A percentile compares a stretch with the other conserved stretches of the same genome.
Conservation (phyloP, 345 rosid genomes). For the Pseudoturritis turrita region DNA sequence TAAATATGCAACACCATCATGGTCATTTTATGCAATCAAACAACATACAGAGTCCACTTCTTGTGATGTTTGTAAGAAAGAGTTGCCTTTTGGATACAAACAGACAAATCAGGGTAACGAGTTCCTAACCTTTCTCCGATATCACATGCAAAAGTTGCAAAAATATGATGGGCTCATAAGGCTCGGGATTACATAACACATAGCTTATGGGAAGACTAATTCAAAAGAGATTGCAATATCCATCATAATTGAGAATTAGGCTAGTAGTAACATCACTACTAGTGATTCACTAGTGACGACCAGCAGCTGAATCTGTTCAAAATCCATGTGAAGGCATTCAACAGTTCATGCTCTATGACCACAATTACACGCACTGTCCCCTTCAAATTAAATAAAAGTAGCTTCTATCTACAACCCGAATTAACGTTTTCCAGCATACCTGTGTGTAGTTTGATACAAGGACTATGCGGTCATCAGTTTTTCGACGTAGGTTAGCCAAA, state of each 20-base stretch:
- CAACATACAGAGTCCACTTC: neutral
- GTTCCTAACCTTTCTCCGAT: neutral
- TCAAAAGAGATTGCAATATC: neutral
- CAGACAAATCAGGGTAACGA: neutral
- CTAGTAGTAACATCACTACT: slow-evolving; percentile 7
- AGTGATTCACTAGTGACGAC: neutral
- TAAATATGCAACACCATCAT: neutral
- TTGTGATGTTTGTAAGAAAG: slow-evolving; percentile 1
- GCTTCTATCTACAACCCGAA: neutral
- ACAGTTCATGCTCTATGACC: neutral
- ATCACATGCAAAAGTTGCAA: slow-evolving; percentile 4
- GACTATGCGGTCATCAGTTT: slow-evolving; percentile 90
- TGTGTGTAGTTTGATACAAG: slow-evolving; percentile 98
- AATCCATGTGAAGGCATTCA: neutral
- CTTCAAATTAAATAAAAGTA: slow-evolving; percentile 1
- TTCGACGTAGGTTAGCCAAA: slow-evolving; percentile 71
- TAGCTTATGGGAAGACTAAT: slow-evolving; percentile 10
- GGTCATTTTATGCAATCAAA: slow-evolving; percentile 8
- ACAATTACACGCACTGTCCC: neutral
- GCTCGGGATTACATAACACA: slow-evolving; percentile 6
- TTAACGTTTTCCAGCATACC: slow-evolving; percentile 37
- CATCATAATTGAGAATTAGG: neutral
- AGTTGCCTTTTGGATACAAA: neutral
- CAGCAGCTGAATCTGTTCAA: slow-evolving; percentile 14
- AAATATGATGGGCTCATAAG: slow-evolving; percentile 1